Conservation (phyloP, 306 rosid genomes). For the Lablab purpureus region DNA sequence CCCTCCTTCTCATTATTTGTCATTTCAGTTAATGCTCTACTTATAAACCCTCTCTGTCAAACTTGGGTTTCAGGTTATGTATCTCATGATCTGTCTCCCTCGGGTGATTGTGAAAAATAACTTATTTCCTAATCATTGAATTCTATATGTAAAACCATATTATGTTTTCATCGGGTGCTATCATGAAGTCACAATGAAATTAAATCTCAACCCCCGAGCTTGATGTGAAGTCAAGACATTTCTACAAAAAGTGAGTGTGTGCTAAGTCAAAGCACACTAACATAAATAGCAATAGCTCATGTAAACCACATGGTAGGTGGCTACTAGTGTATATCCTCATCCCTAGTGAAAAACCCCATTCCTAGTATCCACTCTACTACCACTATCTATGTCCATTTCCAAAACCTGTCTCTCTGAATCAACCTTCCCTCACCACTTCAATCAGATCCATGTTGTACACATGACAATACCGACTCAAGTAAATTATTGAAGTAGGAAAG, state of each 20-base stretch:
- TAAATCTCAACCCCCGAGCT: neutral
- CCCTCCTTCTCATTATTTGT: too few relatives aligned
- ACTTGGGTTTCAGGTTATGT: neutral
- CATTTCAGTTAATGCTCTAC: neutral
- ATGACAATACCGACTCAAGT: neutral
- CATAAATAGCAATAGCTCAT: neutral
- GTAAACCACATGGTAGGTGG: neutral
- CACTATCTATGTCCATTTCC: neutral
- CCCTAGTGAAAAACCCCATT: constrained; percentile 5
- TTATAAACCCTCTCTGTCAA: neutral
- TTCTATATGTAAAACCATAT: neutral
- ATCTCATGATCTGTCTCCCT: constrained; percentile 3
- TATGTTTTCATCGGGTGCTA: neutral
- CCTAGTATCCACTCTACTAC: neutral
- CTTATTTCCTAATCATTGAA: neutral
- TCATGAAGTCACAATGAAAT: neutral
- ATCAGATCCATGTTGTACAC: constrained; percentile 4
- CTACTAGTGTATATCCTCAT: constrained; percentile 6
- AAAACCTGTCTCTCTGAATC: constrained; percentile 1
- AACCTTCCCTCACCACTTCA: constrained; percentile 7
- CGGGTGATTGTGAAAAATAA: neutral
- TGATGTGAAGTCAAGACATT: neutral
- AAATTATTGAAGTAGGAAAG: neutral
- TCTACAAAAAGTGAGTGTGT: neutral
- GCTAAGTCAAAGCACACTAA: neutral